A percentile compares a stretch with the other conserved stretches of the same genome.
phyloP scores from a whole-genome alignment of 1,284 basidiomycete genomes.

The Cerrena zonata region DNA sequence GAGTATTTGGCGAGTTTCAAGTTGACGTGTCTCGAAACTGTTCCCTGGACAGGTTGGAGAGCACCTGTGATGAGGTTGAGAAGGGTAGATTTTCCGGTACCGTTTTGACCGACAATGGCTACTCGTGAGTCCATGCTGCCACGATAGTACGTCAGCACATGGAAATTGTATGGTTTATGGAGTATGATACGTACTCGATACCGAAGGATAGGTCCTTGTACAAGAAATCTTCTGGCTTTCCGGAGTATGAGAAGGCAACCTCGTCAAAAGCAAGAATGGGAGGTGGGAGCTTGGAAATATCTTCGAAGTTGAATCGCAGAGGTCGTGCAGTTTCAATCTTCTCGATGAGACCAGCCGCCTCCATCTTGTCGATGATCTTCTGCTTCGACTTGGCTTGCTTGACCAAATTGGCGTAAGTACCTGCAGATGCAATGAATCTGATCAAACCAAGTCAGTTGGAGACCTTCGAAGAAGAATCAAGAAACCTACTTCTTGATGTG shows the following conservation, averaged over 20 bases:
- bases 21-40: conserved; percentile 80
- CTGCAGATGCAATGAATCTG: conserved; percentile 94
- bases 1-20: conserved; percentile 97
- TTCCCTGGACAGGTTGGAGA: conserved; percentile 80
- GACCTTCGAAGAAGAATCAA: background rate
- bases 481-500: conserved; percentile 86
- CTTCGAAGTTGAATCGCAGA: conserved; percentile 93
- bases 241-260: conserved; percentile 93
- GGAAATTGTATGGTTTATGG: no score
- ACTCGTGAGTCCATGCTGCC: conserved; percentile 94
- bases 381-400: conserved; percentile 99
- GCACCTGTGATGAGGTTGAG: conserved; percentile 88
- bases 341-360: conserved; percentile 95
- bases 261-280: conserved; percentile 95
- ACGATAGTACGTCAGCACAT: no score
- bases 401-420: conserved; percentile 98
- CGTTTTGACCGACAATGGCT: conserved; percentile 97
- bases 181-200: no score
- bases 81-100: conserved; percentile 95
- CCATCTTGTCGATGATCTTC: conserved; percentile 99
- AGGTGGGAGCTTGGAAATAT: conserved; percentile 88
- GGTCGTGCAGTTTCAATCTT: conserved; percentile 73
- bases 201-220: conserved; percentile 89
- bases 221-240: conserved; percentile 81
- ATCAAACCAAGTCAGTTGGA: background rate